Evolutionary conservation across 768 basidiomycete species (phyloP).

Genomic region (Macrolepiota fuliginosa): DNA sequence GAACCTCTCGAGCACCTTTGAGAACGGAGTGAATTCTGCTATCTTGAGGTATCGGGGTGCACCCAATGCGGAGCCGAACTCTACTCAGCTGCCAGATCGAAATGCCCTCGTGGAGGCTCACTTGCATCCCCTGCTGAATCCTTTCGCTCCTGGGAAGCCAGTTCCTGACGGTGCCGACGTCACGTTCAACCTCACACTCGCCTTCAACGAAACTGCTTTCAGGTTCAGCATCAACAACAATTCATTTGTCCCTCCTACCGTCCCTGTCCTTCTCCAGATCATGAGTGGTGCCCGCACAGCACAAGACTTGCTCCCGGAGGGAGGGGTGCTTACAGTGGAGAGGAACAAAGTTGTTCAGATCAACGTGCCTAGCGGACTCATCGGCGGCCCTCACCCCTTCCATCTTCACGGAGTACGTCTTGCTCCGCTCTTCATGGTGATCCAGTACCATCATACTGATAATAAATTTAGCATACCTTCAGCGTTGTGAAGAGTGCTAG

Average conservation of each 20-base stretch:
- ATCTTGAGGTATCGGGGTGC: slow-evolving; percentile 32
- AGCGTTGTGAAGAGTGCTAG: slow-evolving; percentile 40
- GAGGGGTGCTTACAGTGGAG: slow-evolving; percentile 41
- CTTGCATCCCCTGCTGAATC: neutral
- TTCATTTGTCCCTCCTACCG: slow-evolving; percentile 25
- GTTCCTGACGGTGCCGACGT: slow-evolving; percentile 33
- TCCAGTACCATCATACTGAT: neutral
- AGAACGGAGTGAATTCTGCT: slow-evolving; percentile 18
- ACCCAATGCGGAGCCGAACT: slow-evolving; percentile 26
- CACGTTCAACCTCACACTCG: slow-evolving; percentile 19
- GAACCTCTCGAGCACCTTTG: slow-evolving; percentile 7
- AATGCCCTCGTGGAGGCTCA: neutral
- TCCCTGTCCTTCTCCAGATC: slow-evolving; percentile 39
- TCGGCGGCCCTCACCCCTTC: slow-evolving; percentile 34
- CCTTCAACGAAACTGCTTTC: slow-evolving; percentile 26
- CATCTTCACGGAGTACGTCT: slow-evolving; percentile 45
- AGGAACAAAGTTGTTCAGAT: slow-evolving; percentile 48
- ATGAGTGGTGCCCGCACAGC: slow-evolving; percentile 33
- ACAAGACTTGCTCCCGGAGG: slow-evolving; percentile 35
- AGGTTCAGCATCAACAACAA: slow-evolving; percentile 23
- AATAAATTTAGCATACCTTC: slow-evolving; percentile 28
- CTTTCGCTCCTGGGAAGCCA: slow-evolving; percentile 25
- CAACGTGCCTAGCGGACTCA: slow-evolving; percentile 29
- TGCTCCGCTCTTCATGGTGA: neutral
- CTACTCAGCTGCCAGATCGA: slow-evolving; percentile 7